Evolutionary conservation across 2,329 filamentous ascomycete genomes (phyloP).

Genomic region (Alternaria conjuncta): DNA sequence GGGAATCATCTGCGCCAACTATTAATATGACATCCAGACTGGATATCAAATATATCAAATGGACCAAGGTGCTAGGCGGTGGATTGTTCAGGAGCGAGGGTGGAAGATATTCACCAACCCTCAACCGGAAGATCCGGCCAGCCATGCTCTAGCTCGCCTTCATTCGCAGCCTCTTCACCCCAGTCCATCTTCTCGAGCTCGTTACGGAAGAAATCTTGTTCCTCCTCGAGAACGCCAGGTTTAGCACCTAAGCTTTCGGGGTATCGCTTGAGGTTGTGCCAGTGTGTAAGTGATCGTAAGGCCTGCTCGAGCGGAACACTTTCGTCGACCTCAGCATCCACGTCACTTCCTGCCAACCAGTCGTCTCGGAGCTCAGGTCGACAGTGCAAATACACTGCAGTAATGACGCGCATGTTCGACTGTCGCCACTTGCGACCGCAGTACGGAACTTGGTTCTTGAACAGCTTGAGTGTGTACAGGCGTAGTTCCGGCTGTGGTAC

Average conservation of each 20-base stretch:
- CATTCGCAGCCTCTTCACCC: slow-evolving; percentile 36
- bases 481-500: slow-evolving; percentile 87
- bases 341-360: slow-evolving; percentile 89
- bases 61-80: neutral
- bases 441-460: slow-evolving; percentile 98
- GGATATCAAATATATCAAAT: neutral
- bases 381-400: slow-evolving; percentile 92
- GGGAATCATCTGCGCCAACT: slow-evolving; percentile 5
- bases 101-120: slow-evolving; percentile 33
- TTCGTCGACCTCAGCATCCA: slow-evolving; percentile 93
- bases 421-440: slow-evolving; percentile 98
- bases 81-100: neutral
- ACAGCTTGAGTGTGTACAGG: slow-evolving; percentile 94
- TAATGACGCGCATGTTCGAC: slow-evolving; percentile 98
- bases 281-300: slow-evolving; percentile 86
- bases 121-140: slow-evolving; percentile 37
- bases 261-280: slow-evolving; percentile 87
- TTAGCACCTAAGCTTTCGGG: slow-evolving; percentile 73
- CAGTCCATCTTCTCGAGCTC: slow-evolving; percentile 60
- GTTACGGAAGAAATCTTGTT: slow-evolving; percentile 57
- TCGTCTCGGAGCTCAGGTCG: slow-evolving; percentile 91
- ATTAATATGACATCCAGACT: slow-evolving; percentile 10
- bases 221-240: slow-evolving; percentile 50
- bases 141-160: slow-evolving; percentile 29
- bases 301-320: slow-evolving; percentile 91